phyloP scores from a whole-genome alignment of 345 rosid species.

The Gynandropsis gynandra region DNA sequence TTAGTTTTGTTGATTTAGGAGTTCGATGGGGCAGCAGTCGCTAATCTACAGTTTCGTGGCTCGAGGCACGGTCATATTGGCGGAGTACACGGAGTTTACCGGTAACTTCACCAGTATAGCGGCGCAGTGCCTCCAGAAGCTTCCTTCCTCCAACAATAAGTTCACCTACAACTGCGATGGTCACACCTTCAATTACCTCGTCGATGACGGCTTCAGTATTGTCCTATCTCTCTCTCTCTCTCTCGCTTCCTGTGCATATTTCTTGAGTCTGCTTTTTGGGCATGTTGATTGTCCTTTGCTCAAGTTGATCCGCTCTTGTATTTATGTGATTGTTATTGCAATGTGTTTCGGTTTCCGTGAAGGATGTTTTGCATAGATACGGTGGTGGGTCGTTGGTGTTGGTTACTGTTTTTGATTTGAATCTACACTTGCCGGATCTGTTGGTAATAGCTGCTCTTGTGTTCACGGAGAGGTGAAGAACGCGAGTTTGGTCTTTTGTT shows the following conservation, averaged over 20 bases:
- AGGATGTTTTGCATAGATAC: too few relatives aligned
- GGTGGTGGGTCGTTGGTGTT: too few relatives aligned
- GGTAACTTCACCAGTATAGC: neutral
- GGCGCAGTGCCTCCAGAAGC: neutral
- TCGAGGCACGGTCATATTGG: neutral
- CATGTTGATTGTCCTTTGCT: neutral
- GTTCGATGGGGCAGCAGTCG: neutral
- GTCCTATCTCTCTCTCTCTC: neutral
- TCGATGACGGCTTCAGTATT: conserved; percentile 1
- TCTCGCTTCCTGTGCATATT: neutral
- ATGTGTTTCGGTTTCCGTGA: too few relatives aligned
- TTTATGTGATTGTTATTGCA: too few relatives aligned
- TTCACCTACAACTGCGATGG: neutral
- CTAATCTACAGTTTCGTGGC: neutral
- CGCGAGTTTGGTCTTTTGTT: too few relatives aligned
- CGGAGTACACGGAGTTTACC: neutral
- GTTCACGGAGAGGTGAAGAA: too few relatives aligned
- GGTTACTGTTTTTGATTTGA: too few relatives aligned
- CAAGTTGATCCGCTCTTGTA: too few relatives aligned
- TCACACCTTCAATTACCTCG: neutral
- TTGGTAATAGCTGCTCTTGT: too few relatives aligned
- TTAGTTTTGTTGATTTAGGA: too few relatives aligned
- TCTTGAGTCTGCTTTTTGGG: neutral
- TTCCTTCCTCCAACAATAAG: neutral
- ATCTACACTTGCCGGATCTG: too few relatives aligned